Evolutionary conservation across 306 rosid species (phyloP).

Genomic region (Sesbania bispinosa): DNA sequence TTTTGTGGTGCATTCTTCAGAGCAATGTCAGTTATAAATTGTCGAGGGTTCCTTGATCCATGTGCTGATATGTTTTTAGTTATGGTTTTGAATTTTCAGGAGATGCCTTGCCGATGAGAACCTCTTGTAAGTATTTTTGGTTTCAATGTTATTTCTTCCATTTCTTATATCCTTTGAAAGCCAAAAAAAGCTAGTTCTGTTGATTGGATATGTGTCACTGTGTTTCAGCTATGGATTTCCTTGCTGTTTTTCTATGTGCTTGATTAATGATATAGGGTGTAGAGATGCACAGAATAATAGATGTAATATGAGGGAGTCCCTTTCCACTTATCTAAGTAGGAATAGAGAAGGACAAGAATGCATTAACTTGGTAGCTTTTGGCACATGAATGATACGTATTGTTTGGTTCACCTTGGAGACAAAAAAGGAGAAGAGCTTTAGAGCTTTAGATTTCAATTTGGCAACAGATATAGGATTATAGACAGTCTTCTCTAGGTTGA

Average conservation of each 20-base stretch:
- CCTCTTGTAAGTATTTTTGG: constrained; percentile 65
- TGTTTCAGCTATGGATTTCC: not conserved
- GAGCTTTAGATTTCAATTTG: not conserved
- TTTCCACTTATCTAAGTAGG: not conserved
- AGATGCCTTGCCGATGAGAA: constrained; percentile 84
- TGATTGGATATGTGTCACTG: not conserved
- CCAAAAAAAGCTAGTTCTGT: not conserved
- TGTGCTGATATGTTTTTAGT: constrained; percentile 31
- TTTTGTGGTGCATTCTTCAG: not conserved
- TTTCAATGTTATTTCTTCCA: not conserved
- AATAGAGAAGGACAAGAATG: not conserved
- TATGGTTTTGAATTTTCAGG: constrained; percentile 53
- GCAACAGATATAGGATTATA: too few relatives aligned
- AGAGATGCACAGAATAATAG: not conserved
- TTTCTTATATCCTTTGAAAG: not conserved
- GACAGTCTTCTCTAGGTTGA: not conserved
- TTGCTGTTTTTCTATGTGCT: not conserved
- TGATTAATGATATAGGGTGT: not conserved
- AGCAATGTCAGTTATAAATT: not conserved
- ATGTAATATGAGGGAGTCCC: not conserved
- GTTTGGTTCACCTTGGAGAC: not conserved
- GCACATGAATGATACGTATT: too few relatives aligned
- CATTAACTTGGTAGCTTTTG: not conserved
- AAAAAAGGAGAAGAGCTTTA: not conserved
- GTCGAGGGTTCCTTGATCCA: not conserved